Evolutionary conservation across 1,139 yeast species (phyloP), one percentile per base, ranked within the genome.

Genomic region (Nakaseomyces bracarensis): DNA sequence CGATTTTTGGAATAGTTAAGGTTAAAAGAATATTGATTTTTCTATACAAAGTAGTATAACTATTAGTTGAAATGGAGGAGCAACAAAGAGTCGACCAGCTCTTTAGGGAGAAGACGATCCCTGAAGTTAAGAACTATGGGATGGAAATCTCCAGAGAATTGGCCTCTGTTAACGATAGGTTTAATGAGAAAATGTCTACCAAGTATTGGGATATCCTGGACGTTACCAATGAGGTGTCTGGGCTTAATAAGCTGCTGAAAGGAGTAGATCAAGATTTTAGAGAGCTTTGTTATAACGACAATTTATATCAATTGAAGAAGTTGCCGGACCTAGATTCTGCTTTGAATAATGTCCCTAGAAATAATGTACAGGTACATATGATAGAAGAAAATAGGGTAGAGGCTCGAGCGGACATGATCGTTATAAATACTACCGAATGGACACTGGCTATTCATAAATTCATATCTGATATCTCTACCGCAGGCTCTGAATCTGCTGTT

Each of bases 211-310:
- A 52, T 31, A 48, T 59, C 3, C 39, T 58, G 29, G 43, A 43
- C 18, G 52, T 58, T 10, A 53, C 59, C 2, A 46, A 48, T 33
- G 45, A 47, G 7, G 54, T 57, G 5, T 44, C 43, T 5, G 21
- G 31, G 2, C 36, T 59, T 27, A 43, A 46, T 28, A 39, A 36
- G 20, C 41, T 43, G 2, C 38, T 56, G 39, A 51, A 50, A 25
- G 46, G 23, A 1, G 46, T 49, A 1, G 63, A 60, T 33, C 38
- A 44, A 1, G 44, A 49, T 9, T 54, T 60, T 29, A 50, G 54
- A 48, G 53, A 53, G 2, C 45, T 60, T 11, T 60, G 64, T 44
- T 60, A 59, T 37, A 48, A 54, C 39, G 63, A 59, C 41, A 49
- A 51, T n/a, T 14, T 36, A 9, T 57, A 43, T 44, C 53, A 51